A percentile compares a stretch with the other conserved stretches of the same genome.
These are phyloP conservation scores for Penicillium nucicola DNA, from an alignment of 495 filamentous ascomycete genomes.

Conservation along the genomic window DNA sequence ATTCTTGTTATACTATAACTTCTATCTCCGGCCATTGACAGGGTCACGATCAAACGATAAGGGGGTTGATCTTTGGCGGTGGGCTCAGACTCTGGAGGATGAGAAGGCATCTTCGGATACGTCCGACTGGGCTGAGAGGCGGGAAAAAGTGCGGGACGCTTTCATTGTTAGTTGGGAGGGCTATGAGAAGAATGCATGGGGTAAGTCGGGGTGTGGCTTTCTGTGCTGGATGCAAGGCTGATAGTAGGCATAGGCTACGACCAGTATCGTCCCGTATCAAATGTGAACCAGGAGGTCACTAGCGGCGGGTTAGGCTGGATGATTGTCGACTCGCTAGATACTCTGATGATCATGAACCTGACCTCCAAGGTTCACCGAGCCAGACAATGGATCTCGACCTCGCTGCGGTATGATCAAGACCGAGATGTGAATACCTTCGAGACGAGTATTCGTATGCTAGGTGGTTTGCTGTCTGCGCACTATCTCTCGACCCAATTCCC, in stretches of 20 bases:
- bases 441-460: constrained; percentile 97
- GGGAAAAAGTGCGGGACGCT: constrained; percentile 83
- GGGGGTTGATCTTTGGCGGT: constrained; percentile 41
- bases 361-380: constrained; percentile 83
- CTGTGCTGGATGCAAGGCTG: neutral
- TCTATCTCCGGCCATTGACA: constrained; percentile 9
- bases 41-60: constrained; percentile 14
- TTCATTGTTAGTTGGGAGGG: constrained; percentile 88
- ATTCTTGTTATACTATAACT: constrained; percentile 47
- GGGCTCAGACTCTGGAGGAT: constrained; percentile 35
- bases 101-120: constrained; percentile 18
- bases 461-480: constrained; percentile 90
- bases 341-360: constrained; percentile 97
- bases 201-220: constrained; percentile 43
- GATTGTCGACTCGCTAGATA: constrained; percentile 94
- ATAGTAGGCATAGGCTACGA: constrained; percentile 64
- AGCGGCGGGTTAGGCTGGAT: constrained; percentile 84
- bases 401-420: constrained; percentile 80
- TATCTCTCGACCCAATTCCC: constrained; percentile 79
- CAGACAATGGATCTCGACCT: constrained; percentile 83
- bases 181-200: constrained; percentile 93
- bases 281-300: constrained; percentile 78
- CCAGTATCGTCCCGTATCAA: constrained; percentile 77
- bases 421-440: constrained; percentile 98
- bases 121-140: constrained; percentile 66